These are phyloP conservation scores for Sambucus nigra DNA, from an alignment of 129 eudicot genomes.

Conservation along the genomic window DNA sequence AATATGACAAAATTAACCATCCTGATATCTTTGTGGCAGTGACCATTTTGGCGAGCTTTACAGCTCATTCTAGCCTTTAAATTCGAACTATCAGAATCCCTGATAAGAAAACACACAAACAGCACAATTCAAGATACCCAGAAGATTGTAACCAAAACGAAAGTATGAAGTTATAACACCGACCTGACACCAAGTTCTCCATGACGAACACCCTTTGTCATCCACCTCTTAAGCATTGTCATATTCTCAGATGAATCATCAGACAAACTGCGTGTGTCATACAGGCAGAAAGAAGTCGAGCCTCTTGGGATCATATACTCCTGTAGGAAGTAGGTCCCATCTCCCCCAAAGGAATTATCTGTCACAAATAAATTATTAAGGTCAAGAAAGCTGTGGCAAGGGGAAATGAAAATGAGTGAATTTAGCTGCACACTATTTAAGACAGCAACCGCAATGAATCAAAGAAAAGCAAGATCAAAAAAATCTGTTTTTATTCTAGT, in stretches of 20 bases:
- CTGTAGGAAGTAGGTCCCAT: conserved; percentile 68
- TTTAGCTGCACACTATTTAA: too few relatives aligned
- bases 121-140: not conserved
- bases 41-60: conserved; percentile 25
- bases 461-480: too few relatives aligned
- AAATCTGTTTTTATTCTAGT: too few relatives aligned
- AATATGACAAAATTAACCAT: conserved; percentile 63
- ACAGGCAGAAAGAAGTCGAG: conserved; percentile 56
- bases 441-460: too few relatives aligned
- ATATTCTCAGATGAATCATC: conserved; percentile 31
- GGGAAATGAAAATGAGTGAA: not conserved
- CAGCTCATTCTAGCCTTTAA: conserved; percentile 20
- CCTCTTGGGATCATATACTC: conserved; percentile 66
- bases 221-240: conserved; percentile 44
- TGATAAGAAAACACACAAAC: conserved; percentile 15
- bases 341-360: conserved; percentile 37
- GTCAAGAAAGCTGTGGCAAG: not conserved
- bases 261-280: conserved; percentile 63
- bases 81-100: conserved; percentile 35
- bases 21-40: conserved; percentile 20
- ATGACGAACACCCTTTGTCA: conserved; percentile 64
- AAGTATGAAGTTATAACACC: not conserved
- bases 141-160: not conserved
- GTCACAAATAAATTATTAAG: conserved; percentile 13
- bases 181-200: conserved; percentile 55